A percentile compares a stretch with the other conserved stretches of the same genome.
These are phyloP conservation scores for Phytophthora citrophthora DNA, from an alignment of 352 stramenopile genomes.

Conservation along the genomic window DNA sequence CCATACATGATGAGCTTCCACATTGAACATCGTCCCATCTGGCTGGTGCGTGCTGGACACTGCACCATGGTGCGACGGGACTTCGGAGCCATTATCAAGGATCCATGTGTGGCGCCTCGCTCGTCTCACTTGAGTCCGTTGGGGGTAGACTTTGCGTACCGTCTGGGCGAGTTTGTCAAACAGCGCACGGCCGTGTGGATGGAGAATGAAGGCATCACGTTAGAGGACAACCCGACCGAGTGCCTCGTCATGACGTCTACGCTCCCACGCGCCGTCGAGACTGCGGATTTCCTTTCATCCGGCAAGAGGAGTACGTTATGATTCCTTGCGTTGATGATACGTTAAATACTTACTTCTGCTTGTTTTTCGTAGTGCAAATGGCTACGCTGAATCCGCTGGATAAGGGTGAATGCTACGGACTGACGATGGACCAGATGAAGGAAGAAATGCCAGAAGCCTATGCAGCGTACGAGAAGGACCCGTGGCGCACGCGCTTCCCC, in stretches of 20 bases:
- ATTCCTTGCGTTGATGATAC: neutral
- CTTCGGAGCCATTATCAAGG: constrained; percentile 70
- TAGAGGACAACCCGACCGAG: constrained; percentile 52
- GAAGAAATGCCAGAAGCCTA: constrained; percentile 71
- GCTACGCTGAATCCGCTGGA: constrained; percentile 84
- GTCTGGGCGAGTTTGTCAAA: constrained; percentile 92
- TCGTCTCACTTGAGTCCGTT: constrained; percentile 88
- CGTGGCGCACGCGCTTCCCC: constrained; percentile 83
- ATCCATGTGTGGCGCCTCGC: constrained; percentile 76
- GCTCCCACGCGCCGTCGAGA: constrained; percentile 80
- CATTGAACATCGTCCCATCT: constrained; percentile 93
- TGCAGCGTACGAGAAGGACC: constrained; percentile 69
- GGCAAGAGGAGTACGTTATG: constrained; percentile 51
- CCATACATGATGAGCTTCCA: constrained; percentile 96
- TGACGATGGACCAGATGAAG: constrained; percentile 87
- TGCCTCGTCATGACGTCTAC: constrained; percentile 83
- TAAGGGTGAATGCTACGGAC: constrained; percentile 86
- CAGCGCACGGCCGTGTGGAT: constrained; percentile 68
- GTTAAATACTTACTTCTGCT: constrained; percentile 11
- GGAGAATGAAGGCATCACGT: constrained; percentile 45
- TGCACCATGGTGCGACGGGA: constrained; percentile 75
- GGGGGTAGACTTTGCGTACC: constrained; percentile 92
- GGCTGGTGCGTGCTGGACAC: constrained; percentile 91
- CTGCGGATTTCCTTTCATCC: constrained; percentile 60
- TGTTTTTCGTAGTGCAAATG: constrained; percentile 63